Conservation (phyloP, 116 monocot species). For the Zostera marina region DNA sequence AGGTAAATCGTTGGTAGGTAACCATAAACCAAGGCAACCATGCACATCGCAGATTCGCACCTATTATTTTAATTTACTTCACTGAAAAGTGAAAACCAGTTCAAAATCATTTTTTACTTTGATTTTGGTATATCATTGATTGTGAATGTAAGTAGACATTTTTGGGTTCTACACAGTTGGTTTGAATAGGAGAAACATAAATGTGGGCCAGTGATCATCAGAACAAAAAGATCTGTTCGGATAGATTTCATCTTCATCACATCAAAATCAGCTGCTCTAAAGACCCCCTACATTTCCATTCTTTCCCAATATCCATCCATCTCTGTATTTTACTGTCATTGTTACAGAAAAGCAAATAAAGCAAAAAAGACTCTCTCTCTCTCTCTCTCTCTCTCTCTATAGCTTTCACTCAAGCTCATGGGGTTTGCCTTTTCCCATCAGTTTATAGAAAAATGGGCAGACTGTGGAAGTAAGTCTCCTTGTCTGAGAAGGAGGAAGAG, state of each 20-base stretch:
- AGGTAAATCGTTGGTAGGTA: too few species aligned
- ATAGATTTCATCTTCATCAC: slow-evolving; percentile 21
- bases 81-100: too few species aligned
- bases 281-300: slow-evolving; percentile 4
- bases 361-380: neutral
- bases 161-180: neutral
- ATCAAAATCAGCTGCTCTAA: too few species aligned
- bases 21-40: too few species aligned
- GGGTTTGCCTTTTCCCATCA: slow-evolving; percentile 6
- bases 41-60: too few species aligned
- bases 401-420: neutral
- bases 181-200: neutral
- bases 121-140: too few species aligned
- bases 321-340: slow-evolving; percentile 7
- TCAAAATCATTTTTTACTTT: too few species aligned
- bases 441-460: slow-evolving; percentile 2
- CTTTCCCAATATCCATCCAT: slow-evolving; percentile 6
- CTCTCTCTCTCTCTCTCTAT: neutral
- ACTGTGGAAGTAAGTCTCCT: slow-evolving; percentile 5
- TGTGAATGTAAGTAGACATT: too few species aligned
- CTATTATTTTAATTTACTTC: too few species aligned
- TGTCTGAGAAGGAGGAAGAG: slow-evolving; percentile 8
- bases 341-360: slow-evolving; percentile 9
- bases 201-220: neutral
- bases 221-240: slow-evolving; percentile 1